Evolutionary conservation across 768 basidiomycete genomes (phyloP).

Genomic region (Amanita phalloides): DNA sequence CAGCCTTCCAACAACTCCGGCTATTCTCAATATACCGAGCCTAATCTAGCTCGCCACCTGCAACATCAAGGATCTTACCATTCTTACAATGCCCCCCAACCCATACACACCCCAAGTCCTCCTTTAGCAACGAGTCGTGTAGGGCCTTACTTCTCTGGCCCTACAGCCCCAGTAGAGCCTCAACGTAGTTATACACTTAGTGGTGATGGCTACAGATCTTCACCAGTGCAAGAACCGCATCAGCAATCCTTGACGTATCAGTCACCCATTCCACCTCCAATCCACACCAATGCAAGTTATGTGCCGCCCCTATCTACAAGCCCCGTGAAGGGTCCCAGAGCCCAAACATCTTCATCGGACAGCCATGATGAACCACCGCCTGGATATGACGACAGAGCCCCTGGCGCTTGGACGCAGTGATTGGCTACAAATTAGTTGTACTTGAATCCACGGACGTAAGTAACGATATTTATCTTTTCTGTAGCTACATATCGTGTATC

Average conservation of each 20-base stretch:
- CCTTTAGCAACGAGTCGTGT: too few relatives aligned
- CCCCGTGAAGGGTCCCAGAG: slow-evolving; percentile 33
- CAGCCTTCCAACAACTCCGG: slow-evolving; percentile 33
- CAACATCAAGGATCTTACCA: slow-evolving; percentile 18
- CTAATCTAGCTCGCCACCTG: slow-evolving; percentile 25
- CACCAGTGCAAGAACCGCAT: slow-evolving; percentile 26
- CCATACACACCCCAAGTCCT: slow-evolving; percentile 4
- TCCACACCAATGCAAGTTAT: slow-evolving; percentile 25
- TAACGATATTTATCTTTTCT: neutral
- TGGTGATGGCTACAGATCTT: slow-evolving; percentile 35
- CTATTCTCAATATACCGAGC: slow-evolving; percentile 37
- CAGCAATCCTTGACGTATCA: slow-evolving; percentile 11
- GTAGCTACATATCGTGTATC: neutral
- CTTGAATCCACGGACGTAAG: neutral
- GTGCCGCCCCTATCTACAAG: slow-evolving; percentile 17
- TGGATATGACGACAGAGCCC: slow-evolving; percentile 46
- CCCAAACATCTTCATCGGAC: slow-evolving; percentile 19
- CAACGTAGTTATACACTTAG: slow-evolving; percentile 47
- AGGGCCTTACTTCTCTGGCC: neutral
- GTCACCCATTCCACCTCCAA: slow-evolving; percentile 22
- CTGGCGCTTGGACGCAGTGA: slow-evolving; percentile 41
- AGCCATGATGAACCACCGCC: slow-evolving; percentile 51
- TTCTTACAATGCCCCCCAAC: slow-evolving; percentile 16
- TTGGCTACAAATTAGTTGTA: neutral
- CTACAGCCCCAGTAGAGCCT: slow-evolving; percentile 6